Evolutionary conservation across 2,329 filamentous ascomycete genomes (phyloP), one percentile per base, ranked within the genome.

Genomic region (Beauveria scarabaeidicola): DNA sequence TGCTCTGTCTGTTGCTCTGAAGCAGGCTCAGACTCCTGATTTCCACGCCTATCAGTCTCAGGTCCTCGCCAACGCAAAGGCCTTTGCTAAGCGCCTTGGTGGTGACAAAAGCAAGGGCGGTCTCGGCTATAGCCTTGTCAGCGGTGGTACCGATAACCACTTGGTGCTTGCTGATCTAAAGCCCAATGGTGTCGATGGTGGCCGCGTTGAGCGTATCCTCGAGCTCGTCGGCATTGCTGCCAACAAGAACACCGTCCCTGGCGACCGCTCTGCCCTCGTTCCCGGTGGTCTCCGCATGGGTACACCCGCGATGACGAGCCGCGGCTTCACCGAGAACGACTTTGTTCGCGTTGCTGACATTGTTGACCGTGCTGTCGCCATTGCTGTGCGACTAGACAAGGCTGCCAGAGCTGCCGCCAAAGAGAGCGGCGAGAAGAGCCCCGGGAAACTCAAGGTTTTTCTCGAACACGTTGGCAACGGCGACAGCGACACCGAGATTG

Each of bases 231-330:
- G 93, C 67, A 93, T 97, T 56, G 94, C 94, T n/a, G 89, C 90
- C 72, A 99, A 99, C 82, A 99, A 99, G 83, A 99, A 99, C 78
- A 97, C 94, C 8, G 93, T 97, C 0, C 94, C 94, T 1, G 94
- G 93, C 47, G 94, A 99, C 76, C 90, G 88, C 71, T 96, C 91
- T 1, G 94, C 94, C 1, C 83, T 99, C 70, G 90, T 93, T 64
- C 94, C 94, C 15, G 93, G 93, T 65, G 94, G 94, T 64, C 81
- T 99, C 64, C 88, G 94, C 65, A 92, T 99, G 77, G 94, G 94
- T 59, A 94, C 93, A 0, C 94, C 94, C 0, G 94, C 94, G 66
- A 99, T 99, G 94, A 97, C 94, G 23, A 96, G 91, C 19, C 86
- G 94, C 62, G 94, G 93, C n/a, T 93, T 99, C 73, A 83, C 82